phyloP scores from a whole-genome alignment of 805 yeast genomes.

The Maudiozyma turicensis region DNA sequence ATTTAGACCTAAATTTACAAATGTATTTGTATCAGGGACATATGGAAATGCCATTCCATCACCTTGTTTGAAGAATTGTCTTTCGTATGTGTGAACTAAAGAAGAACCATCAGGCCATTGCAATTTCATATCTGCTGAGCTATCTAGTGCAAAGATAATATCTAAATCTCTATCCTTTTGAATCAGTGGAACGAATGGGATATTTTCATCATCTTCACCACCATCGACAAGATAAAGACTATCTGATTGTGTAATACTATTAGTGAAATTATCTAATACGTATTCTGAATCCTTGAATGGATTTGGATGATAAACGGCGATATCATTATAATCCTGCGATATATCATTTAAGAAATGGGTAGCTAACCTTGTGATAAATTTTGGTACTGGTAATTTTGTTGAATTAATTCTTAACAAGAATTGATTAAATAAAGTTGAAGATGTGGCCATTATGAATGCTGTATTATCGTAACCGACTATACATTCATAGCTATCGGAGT shows the following conservation, averaged over 20 bases:
- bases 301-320: slow-evolving; percentile 61
- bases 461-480: slow-evolving; percentile 67
- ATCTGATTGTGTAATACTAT: slow-evolving; percentile 32
- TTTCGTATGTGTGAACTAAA: slow-evolving; percentile 42
- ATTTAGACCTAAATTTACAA: slow-evolving; percentile 50
- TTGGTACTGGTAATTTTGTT: slow-evolving; percentile 35
- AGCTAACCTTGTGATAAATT: slow-evolving; percentile 30
- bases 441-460: slow-evolving; percentile 74
- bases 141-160: slow-evolving; percentile 54
- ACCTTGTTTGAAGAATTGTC: slow-evolving; percentile 50
- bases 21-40: slow-evolving; percentile 62
- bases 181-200: slow-evolving; percentile 53
- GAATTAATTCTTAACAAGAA: slow-evolving; percentile 44
- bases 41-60: slow-evolving; percentile 63
- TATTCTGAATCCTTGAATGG: slow-evolving; percentile 46
- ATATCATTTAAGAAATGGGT: slow-evolving; percentile 38
- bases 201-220: slow-evolving; percentile 56
- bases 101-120: slow-evolving; percentile 65
- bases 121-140: slow-evolving; percentile 52
- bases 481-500: slow-evolving; percentile 31
- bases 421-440: slow-evolving; percentile 71
- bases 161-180: slow-evolving; percentile 53
- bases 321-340: slow-evolving; percentile 47
- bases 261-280: slow-evolving; percentile 24
- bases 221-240: slow-evolving; percentile 56